Evolutionary conservation across 208 protist species (phyloP), one percentile per base, ranked within the genome.

Genomic region (Lotmaria passim): DNA sequence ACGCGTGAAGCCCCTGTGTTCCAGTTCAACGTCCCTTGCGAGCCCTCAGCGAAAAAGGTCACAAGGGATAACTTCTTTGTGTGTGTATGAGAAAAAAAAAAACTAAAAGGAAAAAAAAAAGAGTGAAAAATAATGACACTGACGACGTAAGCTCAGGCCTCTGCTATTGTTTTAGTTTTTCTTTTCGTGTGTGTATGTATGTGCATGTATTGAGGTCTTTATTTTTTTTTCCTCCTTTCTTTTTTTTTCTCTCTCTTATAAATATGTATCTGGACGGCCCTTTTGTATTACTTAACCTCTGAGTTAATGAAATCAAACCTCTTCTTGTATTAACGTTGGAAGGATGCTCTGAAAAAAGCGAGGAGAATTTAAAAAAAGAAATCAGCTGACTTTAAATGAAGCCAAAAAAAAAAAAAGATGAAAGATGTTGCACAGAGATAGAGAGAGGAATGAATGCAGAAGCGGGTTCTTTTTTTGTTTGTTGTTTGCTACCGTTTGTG

Each of bases 301-400:
- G n/a, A n/a, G n/a, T n/a, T n/a, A n/a, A n/a, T n/a, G n/a, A 68
- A 55, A 19, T 58, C 30, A 10, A 7, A 2, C 38, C 38, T 47
- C 33, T 61, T 30, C 19, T 51, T 44, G 3, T 12, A 26, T 34
- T 51, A 34, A 63, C 19, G 15, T n/a, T n/a, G 38, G 33, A 34
- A 34, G 50, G 11, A 17, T 62, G 63, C 61, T 69, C 58, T 77
- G 55, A 71, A 71, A 67, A 69, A 71, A 71, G 71, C 63, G 57
- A 30, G 60, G 63, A 38, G 38, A 33, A 17, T 15, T n/a, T n/a
- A n/a, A n/a, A 19, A 33, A 47, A 28, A 58, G n/a, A 21, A 21
- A 58, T 39, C 52, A 28, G 52, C 50, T 8, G 50, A 34, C 50
- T 36, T 55, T 55, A 30, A 19, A 21, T 14, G 33, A 47, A 33